Evolutionary conservation across 169 alveolate genomes (phyloP).

Genomic region (Perkinsus chesapeaki): DNA sequence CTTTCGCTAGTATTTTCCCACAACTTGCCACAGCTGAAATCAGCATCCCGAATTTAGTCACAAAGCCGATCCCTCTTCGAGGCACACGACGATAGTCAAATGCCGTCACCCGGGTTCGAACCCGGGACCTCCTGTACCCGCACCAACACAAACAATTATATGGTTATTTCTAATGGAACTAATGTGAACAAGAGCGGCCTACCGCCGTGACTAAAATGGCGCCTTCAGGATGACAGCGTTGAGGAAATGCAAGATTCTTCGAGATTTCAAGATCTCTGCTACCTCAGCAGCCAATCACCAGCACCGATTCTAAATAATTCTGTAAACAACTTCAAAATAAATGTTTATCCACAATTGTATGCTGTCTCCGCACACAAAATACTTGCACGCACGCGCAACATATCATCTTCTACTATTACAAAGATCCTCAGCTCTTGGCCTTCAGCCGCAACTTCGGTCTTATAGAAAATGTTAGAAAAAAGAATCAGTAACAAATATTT

Average conservation of each 20-base stretch:
- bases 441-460: not conserved
- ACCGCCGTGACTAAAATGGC: not conserved
- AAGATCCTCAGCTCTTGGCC: not conserved
- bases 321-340: not conserved
- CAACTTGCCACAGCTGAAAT: not conserved
- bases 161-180: not conserved
- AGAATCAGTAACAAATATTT: not conserved
- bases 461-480: not conserved
- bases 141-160: not conserved
- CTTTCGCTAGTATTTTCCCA: not conserved
- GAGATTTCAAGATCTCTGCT: not conserved
- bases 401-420: not conserved
- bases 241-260: not conserved
- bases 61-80: no score
- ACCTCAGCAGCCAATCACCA: no score
- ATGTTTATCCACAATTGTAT: not conserved
- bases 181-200: not conserved
- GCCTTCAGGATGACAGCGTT: not conserved
- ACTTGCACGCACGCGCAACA: not conserved
- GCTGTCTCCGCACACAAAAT: not conserved
- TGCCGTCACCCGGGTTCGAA: no score
- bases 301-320: not conserved
- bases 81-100: no score
- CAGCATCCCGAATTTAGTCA: no score
- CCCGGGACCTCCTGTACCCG: not conserved